Evolutionary conservation across 164 flowering plant species (phyloP), one percentile per base, ranked within the genome.

Genomic region (Aristolochia californica): DNA sequence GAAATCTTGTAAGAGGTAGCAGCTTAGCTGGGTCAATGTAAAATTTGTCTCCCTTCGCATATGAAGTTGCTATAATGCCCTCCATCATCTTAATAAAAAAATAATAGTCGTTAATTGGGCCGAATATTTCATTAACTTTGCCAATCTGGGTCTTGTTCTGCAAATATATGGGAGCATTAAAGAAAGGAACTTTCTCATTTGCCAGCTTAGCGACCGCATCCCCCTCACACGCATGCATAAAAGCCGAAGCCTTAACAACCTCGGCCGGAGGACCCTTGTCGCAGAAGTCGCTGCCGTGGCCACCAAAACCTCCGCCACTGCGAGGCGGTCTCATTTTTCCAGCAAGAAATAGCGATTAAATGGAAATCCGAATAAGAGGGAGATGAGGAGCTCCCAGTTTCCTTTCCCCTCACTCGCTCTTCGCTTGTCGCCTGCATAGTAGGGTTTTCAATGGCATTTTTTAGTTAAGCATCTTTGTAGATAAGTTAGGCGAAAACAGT

Each of bases 141-240:
- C 98, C 99, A 13, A 93, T 89, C 76, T 85, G 94, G 26, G 99
- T 85, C 77, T 78, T 93, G 84, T 89, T 93, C 73, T 89, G 81
- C 48, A 87, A 72, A 66, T 83, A 93, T 47, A 93, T 87, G 0
- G 94, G 91, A 1, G 99, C 97, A 76, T 93, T 89, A 62, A 93
- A 93, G 63, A 71, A 85, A 0, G 99, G 99, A 22, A 93, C 78
- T 65, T 93, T 93, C 76, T 85, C 94, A 65, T 87, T 77, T 1
- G 84, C 81, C 25, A 87, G 96, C 82, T 84, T 93, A 0, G 91
- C 79, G 30, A 93, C 96, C 0, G 99, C 97, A 55, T 93, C 97
- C 9, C 99, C 97, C 73, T 93, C 99, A 44, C 90, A 81, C 2
- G 99, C 97, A 62, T 89, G 94, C 18, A 93, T 34, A 62, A 93